phyloP scores from a whole-genome alignment of 768 basidiomycete species.

The Lactarius hatsudake region DNA sequence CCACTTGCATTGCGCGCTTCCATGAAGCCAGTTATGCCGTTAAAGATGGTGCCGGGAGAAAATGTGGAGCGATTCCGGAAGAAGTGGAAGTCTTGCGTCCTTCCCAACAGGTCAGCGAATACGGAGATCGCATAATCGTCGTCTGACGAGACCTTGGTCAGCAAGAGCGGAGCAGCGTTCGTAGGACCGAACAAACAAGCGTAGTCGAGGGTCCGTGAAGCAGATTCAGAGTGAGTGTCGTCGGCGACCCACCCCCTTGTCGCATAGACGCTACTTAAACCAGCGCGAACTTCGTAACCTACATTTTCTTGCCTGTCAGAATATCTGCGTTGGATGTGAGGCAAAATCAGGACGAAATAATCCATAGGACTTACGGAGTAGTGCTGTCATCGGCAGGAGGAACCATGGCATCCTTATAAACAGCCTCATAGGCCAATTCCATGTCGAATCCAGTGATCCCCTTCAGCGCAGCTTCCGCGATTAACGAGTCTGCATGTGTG shows the following conservation, averaged over 20 bases:
- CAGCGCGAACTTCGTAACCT: slow-evolving; percentile 79
- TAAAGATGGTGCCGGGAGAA: slow-evolving; percentile 65
- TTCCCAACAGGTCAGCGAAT: slow-evolving; percentile 54
- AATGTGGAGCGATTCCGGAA: slow-evolving; percentile 55
- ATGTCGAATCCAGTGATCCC: slow-evolving; percentile 61
- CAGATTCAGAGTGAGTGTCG: slow-evolving; percentile 77
- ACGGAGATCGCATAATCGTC: slow-evolving; percentile 74
- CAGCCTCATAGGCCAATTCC: slow-evolving; percentile 67
- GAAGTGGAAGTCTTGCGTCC: slow-evolving; percentile 47
- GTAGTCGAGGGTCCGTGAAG: slow-evolving; percentile 75
- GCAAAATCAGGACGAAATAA: slow-evolving; percentile 12
- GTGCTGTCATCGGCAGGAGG: slow-evolving; percentile 56
- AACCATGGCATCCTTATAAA: slow-evolving; percentile 68
- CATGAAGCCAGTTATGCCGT: slow-evolving; percentile 73
- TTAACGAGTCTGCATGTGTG: slow-evolving; percentile 76
- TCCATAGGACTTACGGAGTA: slow-evolving; percentile 41
- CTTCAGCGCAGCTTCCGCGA: slow-evolving; percentile 70
- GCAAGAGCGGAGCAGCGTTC: neutral
- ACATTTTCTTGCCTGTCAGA: slow-evolving; percentile 74
- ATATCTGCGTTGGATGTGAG: slow-evolving; percentile 43
- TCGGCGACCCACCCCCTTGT: slow-evolving; percentile 72
- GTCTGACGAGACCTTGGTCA: slow-evolving; percentile 41
- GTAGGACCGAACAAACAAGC: slow-evolving; percentile 49
- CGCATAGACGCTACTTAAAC: slow-evolving; percentile 66
- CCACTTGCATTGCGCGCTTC: slow-evolving; percentile 71